Evolutionary conservation across 2,329 filamentous ascomycete genomes (phyloP), one percentile per base, ranked within the genome.

Genomic region (Xylaria digitata): DNA sequence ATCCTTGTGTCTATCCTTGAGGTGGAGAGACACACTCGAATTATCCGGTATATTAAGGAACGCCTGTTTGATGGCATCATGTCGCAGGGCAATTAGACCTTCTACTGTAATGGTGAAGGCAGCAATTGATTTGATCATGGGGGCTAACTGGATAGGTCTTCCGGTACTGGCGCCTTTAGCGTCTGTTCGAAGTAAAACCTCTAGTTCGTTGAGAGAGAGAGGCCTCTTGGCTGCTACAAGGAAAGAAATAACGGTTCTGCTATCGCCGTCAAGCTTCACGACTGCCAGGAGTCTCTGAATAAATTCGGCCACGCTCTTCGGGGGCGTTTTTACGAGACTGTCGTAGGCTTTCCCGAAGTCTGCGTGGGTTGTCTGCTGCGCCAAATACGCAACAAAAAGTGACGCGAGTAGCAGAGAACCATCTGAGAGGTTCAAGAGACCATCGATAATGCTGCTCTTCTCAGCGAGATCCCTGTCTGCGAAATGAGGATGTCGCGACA

Each of bases 1-100:
- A 32, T 69, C 67, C 54, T 65, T 69, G 17, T 69, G 67, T 30
- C 67, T 67, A 17, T 69, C 67, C 23, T 65, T 69, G 5, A 69
- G 61, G 19, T 67, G 67, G 0, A 69, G 46, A 26, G 67, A 69
- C 3, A 67, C 52, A 26, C 65, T 42, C 1, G 65, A 67, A 2
- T 43, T 59, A 53, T 69, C 67, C 3, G 67, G 65, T 19, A 69
- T 67, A 26, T 63, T 64, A 1, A 69, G 32, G 8, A 69, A 45
- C 34, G 64, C 65, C 40, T 69, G 67, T 26, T 69, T 69, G 19
- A 69, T 30, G 40, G 54, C 58, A 17, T 69, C 67, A 5, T 69
- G 67, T 46, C 67, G 56, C 15, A 69, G 17, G 1, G 50, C 19
- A 13, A 69, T 52, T n/a, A 69, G 21, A 1, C 67, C 67, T 49